A percentile compares a stretch with the other conserved stretches of the same genome.
These are phyloP conservation scores for Acarospora socialis DNA, from an alignment of 2,329 filamentous ascomycete genomes.

Conservation along the genomic window DNA sequence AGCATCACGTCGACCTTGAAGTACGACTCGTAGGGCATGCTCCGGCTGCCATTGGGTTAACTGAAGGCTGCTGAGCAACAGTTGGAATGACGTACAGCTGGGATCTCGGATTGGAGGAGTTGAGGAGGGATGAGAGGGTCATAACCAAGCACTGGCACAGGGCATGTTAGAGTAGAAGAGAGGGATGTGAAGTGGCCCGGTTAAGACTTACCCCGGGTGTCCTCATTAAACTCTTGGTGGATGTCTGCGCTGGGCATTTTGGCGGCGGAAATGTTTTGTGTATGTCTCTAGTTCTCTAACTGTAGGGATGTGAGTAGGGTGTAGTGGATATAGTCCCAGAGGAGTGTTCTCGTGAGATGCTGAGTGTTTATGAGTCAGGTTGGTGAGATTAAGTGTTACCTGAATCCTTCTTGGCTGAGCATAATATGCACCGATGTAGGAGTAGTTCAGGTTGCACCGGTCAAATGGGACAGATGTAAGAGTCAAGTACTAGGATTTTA, in stretches of 20 bases:
- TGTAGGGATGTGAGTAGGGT: too few relatives aligned
- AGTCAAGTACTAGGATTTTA: too few relatives aligned
- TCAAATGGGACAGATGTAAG: too few relatives aligned
- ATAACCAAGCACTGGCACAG: slow-evolving; percentile 64
- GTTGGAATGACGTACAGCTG: slow-evolving; percentile 43
- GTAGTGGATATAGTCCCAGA: too few relatives aligned
- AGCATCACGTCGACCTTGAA: slow-evolving; percentile 45
- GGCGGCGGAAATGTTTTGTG: slow-evolving; percentile 5
- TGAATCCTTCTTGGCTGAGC: too few relatives aligned
- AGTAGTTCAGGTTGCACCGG: too few relatives aligned
- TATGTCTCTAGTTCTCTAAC: too few relatives aligned
- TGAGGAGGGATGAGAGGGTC: slow-evolving; percentile 84
- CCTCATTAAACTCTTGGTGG: slow-evolving; percentile 27
- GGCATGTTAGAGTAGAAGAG: background rate
- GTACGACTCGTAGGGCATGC: slow-evolving; percentile 36
- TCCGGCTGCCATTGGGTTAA: slow-evolving; percentile 21
- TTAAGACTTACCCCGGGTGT: slow-evolving; percentile 28
- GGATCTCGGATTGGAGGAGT: slow-evolving; percentile 75
- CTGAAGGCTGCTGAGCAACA: too few relatives aligned
- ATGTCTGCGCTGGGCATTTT: slow-evolving; percentile 28
- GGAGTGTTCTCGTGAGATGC: too few relatives aligned
- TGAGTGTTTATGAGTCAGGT: too few relatives aligned
- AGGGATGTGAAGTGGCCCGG: slow-evolving; percentile 1
- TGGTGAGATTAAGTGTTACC: too few relatives aligned
- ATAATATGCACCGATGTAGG: too few relatives aligned